Conservation (phyloP, 1,284 basidiomycete species). For the Apiotrichum gracile region DNA sequence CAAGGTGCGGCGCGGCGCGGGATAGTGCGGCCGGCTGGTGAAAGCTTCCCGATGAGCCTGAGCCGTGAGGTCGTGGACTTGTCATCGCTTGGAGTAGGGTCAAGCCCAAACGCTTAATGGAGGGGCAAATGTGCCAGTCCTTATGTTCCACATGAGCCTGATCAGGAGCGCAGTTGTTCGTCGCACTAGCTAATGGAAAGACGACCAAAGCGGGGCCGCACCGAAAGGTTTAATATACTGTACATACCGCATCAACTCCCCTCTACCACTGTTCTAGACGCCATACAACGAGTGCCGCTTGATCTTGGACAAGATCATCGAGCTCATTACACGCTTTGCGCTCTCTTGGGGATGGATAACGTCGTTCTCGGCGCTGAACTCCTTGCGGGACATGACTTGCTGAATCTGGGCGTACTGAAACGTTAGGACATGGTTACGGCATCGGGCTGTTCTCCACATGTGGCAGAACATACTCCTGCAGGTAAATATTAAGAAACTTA, state of each 20-base stretch:
- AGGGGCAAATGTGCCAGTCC: too few relatives aligned
- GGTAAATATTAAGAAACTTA: not conserved
- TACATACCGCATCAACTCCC: not conserved
- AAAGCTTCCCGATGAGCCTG: too few relatives aligned
- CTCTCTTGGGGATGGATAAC: conserved; percentile 1
- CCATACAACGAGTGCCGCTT: conserved; percentile 1
- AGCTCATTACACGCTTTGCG: not conserved
- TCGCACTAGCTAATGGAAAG: too few relatives aligned
- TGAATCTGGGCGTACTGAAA: conserved; percentile 2
- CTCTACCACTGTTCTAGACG: not conserved
- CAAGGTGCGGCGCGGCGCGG: too few relatives aligned
- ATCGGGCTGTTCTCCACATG: not conserved
- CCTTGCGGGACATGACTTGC: not conserved
- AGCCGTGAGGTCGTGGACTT: too few relatives aligned
- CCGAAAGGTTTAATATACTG: too few relatives aligned
- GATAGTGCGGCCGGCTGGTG: too few relatives aligned
- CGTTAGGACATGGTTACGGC: not conserved
- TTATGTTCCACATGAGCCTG: too few relatives aligned
- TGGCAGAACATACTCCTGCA: not conserved
- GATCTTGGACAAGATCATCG: not conserved
- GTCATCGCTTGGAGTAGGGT: too few relatives aligned
- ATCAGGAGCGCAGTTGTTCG: too few relatives aligned
- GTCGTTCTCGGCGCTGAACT: not conserved
- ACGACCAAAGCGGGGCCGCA: too few relatives aligned
- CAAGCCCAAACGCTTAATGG: too few relatives aligned